These are phyloP conservation scores for Eruca vesicaria DNA, from an alignment of 441 rosid genomes.

Conservation along the genomic window DNA sequence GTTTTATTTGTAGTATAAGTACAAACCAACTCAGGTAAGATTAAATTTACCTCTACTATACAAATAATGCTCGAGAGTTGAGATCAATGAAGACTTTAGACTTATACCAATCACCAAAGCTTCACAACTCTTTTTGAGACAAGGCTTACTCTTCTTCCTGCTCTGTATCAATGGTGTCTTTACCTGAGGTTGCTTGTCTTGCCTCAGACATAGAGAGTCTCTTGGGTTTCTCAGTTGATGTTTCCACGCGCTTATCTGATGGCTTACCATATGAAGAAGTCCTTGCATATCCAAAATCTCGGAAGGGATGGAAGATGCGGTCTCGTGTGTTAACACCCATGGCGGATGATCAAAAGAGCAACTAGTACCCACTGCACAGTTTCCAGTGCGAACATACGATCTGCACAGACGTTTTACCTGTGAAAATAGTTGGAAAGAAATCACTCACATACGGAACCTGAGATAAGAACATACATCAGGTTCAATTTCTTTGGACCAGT, in stretches of 20 bases:
- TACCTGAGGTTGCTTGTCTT: neutral
- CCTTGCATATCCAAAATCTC: neutral
- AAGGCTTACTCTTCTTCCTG: neutral
- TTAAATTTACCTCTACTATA: neutral
- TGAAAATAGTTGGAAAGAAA: neutral
- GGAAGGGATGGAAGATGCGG: neutral
- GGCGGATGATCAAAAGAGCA: neutral
- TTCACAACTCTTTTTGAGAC: neutral
- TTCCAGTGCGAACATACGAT: neutral
- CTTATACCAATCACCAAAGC: neutral
- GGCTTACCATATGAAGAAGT: neutral
- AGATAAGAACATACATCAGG: neutral
- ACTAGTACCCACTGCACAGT: neutral
- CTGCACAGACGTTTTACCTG: neutral
- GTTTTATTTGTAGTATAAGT: neutral
- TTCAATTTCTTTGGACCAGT: neutral
- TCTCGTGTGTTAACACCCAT: neutral
- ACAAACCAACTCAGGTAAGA: neutral
- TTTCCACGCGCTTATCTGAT: neutral
- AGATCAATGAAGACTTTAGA: neutral
- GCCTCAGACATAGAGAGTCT: neutral
- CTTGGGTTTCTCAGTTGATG: neutral
- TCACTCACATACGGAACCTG: neutral
- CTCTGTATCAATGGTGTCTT: neutral
- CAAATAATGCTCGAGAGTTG: neutral